phyloP scores from a whole-genome alignment of 2,329 filamentous ascomycete species.

The Pyricularia pennisetigena region DNA sequence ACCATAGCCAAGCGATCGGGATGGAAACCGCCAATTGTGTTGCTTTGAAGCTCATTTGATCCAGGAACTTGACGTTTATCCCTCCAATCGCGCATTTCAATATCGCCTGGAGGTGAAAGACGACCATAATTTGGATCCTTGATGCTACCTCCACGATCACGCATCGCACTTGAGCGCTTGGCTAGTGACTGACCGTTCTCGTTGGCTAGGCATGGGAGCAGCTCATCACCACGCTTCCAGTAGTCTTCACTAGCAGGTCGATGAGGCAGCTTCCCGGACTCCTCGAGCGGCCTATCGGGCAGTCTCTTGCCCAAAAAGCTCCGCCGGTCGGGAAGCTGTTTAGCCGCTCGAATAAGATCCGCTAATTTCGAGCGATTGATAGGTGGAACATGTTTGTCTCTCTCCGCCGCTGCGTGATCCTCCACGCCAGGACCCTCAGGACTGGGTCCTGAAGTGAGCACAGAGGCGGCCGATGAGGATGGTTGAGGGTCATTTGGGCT shows the following conservation, averaged over 20 bases:
- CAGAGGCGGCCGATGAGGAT: background rate
- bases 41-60: background rate
- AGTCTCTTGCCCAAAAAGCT: background rate
- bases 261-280: background rate
- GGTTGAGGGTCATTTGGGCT: background rate
- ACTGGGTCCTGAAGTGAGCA: background rate
- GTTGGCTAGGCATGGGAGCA: background rate
- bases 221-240: background rate
- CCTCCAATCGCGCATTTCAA: background rate
- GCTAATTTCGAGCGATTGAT: background rate
- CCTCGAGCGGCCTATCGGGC: background rate
- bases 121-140: conserved; percentile 2
- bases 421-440: background rate
- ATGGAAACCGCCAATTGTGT: background rate
- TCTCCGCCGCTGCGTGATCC: background rate
- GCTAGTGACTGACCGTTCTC: background rate
- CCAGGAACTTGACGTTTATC: background rate
- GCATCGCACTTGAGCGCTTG: background rate
- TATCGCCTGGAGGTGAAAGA: background rate
- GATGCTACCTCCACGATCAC: background rate
- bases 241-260: background rate
- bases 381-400: background rate
- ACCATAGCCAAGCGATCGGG: background rate
- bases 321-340: background rate
- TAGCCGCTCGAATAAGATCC: background rate